Evolutionary conservation across 805 yeast genomes (phyloP).

Genomic region (Metschnikowia lochheadii): DNA sequence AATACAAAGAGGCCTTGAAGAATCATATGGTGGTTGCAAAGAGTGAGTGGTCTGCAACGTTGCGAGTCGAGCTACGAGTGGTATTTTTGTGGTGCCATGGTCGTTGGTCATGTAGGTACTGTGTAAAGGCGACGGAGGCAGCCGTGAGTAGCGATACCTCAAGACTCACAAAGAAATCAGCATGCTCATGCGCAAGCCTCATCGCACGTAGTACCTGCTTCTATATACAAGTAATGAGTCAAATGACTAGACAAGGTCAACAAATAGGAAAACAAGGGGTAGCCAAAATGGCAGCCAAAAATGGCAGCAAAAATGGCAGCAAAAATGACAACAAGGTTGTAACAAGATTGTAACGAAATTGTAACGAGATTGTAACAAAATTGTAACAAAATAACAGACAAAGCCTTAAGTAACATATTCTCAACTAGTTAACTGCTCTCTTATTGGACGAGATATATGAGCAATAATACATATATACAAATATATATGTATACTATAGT

Average conservation of each 20-base stretch:
- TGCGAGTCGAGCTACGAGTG: not conserved
- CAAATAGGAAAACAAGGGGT: no score
- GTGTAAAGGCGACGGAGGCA: not conserved
- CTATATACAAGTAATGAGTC: not conserved
- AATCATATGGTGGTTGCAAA: not conserved
- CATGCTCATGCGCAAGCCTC: not conserved
- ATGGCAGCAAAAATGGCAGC: no score
- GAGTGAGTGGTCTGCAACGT: not conserved
- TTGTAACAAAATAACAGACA: no score
- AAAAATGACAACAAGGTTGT: no score
- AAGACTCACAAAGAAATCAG: not conserved
- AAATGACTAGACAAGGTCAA: not conserved
- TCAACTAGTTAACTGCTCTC: no score
- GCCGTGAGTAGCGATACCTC: not conserved
- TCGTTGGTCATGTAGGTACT: not conserved
- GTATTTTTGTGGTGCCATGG: not conserved
- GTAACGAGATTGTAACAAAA: no score
- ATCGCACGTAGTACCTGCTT: not conserved
- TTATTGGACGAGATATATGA: no score
- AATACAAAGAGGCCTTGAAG: not conserved
- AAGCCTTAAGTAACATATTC: no score
- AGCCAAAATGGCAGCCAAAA: no score
- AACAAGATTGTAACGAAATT: no score
- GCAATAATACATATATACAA: no score
- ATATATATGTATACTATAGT: no score